These are phyloP conservation scores for Tricholoma saponaceum DNA, from an alignment of 768 basidiomycete species.

Conservation along the genomic window DNA sequence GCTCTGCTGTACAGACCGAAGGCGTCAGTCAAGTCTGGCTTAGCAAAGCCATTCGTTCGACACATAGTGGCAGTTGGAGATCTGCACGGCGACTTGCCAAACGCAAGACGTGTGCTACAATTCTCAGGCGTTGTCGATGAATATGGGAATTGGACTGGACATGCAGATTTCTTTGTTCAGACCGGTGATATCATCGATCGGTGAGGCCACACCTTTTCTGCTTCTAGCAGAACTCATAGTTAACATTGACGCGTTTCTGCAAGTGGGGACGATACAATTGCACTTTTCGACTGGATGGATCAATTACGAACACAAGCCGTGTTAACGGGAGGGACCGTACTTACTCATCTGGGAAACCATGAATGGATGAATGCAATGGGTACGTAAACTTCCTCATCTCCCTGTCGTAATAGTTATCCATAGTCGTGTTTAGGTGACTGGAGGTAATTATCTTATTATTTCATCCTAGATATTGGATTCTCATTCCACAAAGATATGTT, in stretches of 20 bases:
- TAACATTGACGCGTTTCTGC: neutral
- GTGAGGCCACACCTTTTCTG: constrained; percentile 34
- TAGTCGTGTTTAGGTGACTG: constrained; percentile 62
- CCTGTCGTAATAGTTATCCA: neutral
- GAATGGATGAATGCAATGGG: constrained; percentile 94
- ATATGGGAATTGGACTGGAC: constrained; percentile 74
- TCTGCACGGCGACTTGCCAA: constrained; percentile 83
- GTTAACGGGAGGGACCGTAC: constrained; percentile 61
- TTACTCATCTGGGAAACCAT: constrained; percentile 89
- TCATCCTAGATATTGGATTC: neutral
- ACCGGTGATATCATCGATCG: constrained; percentile 95
- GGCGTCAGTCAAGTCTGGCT: neutral
- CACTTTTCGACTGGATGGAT: constrained; percentile 84
- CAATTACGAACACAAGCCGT: constrained; percentile 71
- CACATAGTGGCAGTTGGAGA: constrained; percentile 90
- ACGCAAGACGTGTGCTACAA: constrained; percentile 74
- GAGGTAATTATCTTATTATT: constrained; percentile 45
- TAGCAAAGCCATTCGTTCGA: constrained; percentile 31
- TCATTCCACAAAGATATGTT: constrained; percentile 60
- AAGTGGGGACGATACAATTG: constrained; percentile 89
- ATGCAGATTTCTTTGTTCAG: constrained; percentile 86
- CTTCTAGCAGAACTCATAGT: neutral
- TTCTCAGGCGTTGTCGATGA: constrained; percentile 78
- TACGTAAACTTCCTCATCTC: constrained; percentile 22
- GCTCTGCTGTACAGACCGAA: constrained; percentile 5